Evolutionary conservation across 257 asterid genomes (phyloP), one percentile per base, ranked within the genome.

Genomic region (Penstemon davidsonii): DNA sequence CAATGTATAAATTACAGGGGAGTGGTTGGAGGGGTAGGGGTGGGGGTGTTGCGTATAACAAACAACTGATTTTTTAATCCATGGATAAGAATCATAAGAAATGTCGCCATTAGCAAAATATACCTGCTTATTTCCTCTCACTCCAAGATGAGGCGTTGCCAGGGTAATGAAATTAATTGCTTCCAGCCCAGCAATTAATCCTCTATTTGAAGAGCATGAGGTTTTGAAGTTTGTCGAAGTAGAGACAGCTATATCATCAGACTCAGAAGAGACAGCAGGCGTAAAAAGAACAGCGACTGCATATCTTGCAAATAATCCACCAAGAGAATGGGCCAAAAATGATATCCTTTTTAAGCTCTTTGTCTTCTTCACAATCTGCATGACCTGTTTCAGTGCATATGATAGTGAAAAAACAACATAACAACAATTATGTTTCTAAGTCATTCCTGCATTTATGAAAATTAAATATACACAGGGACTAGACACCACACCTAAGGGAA

Each of bases 101-200:
- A 25, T 25, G 33, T 25, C 33, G 33, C 33, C 33, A 25, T 25
- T 25, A 25, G 33, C 33, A 25, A 25, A 25, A 25, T 25, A 65
- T 78, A 89, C 98, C 96, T 93, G 97, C 62, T 80, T 93, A 72
- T 82, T 90, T 69, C 99, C 99, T 79, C 97, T 84, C 56, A 93
- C 99, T 54, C 97, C 97, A 25, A 93, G 96, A 88, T 93, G 99
- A 77, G 99, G 99, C 12, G 96, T 93, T 51, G 96, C 99, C 69
- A 93, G 83, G 77, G 99, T 88, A 70, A 93, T 88, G 79, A 93
- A 93, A 77, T 88, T 87, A 64, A 87, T 77, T 59, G 97, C 95
- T 78, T 93, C 92, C 76, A 93, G 82, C 59, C 97, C 96, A 70
- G 97, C 92, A 84, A 93, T 85, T 46, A 71, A 73, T 62, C 89